phyloP scores from a whole-genome alignment of 2,329 filamentous ascomycete species.

The Dothiorella sarmentorum region DNA sequence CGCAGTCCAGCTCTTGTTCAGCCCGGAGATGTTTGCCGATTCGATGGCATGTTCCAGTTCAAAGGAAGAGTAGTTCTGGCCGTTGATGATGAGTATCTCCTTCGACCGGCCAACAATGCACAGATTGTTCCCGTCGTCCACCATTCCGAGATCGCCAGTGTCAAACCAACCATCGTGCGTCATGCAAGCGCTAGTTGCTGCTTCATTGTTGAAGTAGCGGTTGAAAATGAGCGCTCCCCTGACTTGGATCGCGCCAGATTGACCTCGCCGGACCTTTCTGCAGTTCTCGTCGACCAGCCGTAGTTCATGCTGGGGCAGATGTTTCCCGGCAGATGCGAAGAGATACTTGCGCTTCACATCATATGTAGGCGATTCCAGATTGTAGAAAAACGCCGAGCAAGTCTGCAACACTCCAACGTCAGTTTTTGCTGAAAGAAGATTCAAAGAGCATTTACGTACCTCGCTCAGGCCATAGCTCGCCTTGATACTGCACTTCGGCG shows the following conservation, averaged over 20 bases:
- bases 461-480: constrained; percentile 15
- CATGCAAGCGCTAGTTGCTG: constrained; percentile 26
- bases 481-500: constrained; percentile 19
- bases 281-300: constrained; percentile 1
- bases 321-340: constrained; percentile 40
- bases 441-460: background rate
- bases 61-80: constrained; percentile 25
- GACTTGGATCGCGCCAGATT: constrained; percentile 21
- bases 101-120: constrained; percentile 26
- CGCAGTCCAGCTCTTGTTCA: constrained; percentile 10
- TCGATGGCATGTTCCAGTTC: constrained; percentile 27
- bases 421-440: background rate
- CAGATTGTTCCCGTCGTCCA: constrained; percentile 27
- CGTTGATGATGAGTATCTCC: constrained; percentile 29
- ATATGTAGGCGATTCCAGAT: constrained; percentile 38
- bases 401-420: background rate
- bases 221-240: constrained; percentile 40
- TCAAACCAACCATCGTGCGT: constrained; percentile 28
- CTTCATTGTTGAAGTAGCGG: constrained; percentile 33
- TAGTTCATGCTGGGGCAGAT: constrained; percentile 10
- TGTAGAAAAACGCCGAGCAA: constrained; percentile 34
- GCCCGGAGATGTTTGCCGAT: constrained; percentile 19
- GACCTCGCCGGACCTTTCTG: background rate
- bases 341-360: constrained; percentile 31
- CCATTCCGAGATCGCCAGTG: constrained; percentile 26